Percentiles rank a stretch among this genome's conserved stretches.
Evolutionary conservation across 257 asterid genomes (phyloP).

Genomic region (Linderniella brevidens): DNA sequence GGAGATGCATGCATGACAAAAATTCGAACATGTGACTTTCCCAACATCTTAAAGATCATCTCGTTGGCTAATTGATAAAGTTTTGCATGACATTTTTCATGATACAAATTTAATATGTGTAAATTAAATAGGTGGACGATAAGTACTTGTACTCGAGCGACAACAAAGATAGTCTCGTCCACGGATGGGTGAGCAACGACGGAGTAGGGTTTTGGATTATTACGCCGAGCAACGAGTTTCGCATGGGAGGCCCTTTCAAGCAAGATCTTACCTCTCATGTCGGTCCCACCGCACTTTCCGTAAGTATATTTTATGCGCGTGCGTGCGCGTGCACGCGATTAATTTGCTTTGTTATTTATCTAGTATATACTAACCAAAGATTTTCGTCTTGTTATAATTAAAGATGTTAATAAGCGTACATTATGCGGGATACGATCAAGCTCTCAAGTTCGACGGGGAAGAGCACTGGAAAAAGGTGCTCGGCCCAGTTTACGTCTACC

Average conservation of each 20-base stretch:
- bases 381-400: neutral
- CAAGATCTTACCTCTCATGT: slow-evolving; percentile 70
- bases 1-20: too few species aligned
- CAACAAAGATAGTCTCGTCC: slow-evolving; percentile 36
- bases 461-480: slow-evolving; percentile 69
- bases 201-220: slow-evolving; percentile 58
- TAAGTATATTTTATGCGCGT: slow-evolving; percentile 12
- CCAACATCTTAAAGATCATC: too few species aligned
- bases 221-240: slow-evolving; percentile 49
- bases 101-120: neutral
- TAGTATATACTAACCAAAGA: neutral
- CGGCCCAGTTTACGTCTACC: slow-evolving; percentile 48
- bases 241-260: slow-evolving; percentile 51
- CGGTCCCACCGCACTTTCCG: slow-evolving; percentile 45
- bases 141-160: slow-evolving; percentile 46
- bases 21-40: too few species aligned
- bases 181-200: slow-evolving; percentile 40
- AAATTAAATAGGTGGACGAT: slow-evolving; percentile 41
- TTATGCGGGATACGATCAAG: slow-evolving; percentile 41
- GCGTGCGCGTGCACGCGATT: neutral
- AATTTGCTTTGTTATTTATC: neutral
- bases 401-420: slow-evolving; percentile 54
- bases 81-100: neutral
- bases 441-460: slow-evolving; percentile 17
- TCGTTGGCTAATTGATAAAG: too few species aligned